phyloP scores from a whole-genome alignment of 768 basidiomycete genomes.

The Xanthoconium stramineum region DNA sequence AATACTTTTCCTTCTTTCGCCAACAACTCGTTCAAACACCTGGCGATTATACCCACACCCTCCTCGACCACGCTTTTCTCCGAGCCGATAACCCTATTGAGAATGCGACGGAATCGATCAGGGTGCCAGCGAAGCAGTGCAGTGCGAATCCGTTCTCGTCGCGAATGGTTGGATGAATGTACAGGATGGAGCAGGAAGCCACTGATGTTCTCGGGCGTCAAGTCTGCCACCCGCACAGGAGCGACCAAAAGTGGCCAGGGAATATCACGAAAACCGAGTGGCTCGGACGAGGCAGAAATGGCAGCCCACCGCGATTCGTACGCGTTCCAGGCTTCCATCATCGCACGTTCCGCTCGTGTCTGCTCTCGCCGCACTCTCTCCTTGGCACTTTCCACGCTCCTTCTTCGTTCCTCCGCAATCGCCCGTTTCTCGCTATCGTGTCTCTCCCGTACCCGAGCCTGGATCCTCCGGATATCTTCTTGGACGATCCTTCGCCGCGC shows the following conservation, averaged over 20 bases:
- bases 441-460: constrained; percentile 48
- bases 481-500: constrained; percentile 45
- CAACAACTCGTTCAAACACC: constrained; percentile 67
- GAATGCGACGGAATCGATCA: constrained; percentile 63
- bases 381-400: constrained; percentile 30
- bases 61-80: constrained; percentile 57
- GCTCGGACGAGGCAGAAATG: constrained; percentile 43
- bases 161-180: constrained; percentile 56
- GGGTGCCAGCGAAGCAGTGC: constrained; percentile 81
- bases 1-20: constrained; percentile 32
- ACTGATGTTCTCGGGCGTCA: constrained; percentile 52
- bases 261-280: constrained; percentile 56
- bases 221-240: constrained; percentile 45
- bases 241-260: constrained; percentile 64
- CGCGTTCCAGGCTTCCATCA: constrained; percentile 53
- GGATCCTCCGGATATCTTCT: constrained; percentile 54
- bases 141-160: constrained; percentile 62
- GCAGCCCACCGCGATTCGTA: constrained; percentile 69
- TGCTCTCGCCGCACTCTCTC: constrained; percentile 46
- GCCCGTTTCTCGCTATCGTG: constrained; percentile 47
- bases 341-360: constrained; percentile 40
- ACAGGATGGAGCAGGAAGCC: constrained; percentile 61
- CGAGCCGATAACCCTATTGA: constrained; percentile 47
- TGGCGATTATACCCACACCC: constrained; percentile 61
- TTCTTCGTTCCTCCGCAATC: constrained; percentile 46